A percentile compares a stretch with the other conserved stretches of the same genome.
These are phyloP conservation scores for Fusarium sp. DNA, from an alignment of 2,329 filamentous ascomycete species.

Conservation along the genomic window DNA sequence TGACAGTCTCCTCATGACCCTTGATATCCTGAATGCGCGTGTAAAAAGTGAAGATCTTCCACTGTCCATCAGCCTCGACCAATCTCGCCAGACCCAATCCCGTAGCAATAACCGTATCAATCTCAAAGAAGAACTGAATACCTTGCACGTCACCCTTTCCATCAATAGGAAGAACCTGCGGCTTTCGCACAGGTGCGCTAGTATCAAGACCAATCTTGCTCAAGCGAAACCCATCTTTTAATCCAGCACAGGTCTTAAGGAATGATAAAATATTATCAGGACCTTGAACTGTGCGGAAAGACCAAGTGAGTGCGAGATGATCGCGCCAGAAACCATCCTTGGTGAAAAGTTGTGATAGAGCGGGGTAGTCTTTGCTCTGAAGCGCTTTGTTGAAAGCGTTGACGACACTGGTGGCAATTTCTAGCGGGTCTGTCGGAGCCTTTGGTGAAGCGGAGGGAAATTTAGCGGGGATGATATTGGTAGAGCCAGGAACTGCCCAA, in stretches of 20 bases:
- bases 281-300: slow-evolving; percentile 63
- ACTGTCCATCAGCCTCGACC: slow-evolving; percentile 57
- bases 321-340: slow-evolving; percentile 68
- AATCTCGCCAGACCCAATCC: slow-evolving; percentile 69
- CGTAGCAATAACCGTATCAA: slow-evolving; percentile 64
- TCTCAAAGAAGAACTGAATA: slow-evolving; percentile 66
- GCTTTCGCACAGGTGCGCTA: slow-evolving; percentile 57
- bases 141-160: slow-evolving; percentile 60
- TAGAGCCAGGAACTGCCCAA: slow-evolving; percentile 60
- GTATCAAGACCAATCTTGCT: slow-evolving; percentile 59
- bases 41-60: slow-evolving; percentile 74
- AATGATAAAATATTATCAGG: slow-evolving; percentile 55
- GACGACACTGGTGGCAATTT: slow-evolving; percentile 55
- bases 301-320: slow-evolving; percentile 67
- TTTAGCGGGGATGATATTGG: slow-evolving; percentile 62
- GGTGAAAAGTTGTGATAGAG: slow-evolving; percentile 47
- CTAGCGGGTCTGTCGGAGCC: slow-evolving; percentile 49
- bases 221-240: slow-evolving; percentile 55
- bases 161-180: slow-evolving; percentile 61
- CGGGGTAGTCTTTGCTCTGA: slow-evolving; percentile 49
- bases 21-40: slow-evolving; percentile 67
- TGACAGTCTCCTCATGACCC: slow-evolving; percentile 63
- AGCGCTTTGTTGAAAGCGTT: slow-evolving; percentile 57
- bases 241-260: slow-evolving; percentile 48
- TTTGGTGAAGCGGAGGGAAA: slow-evolving; percentile 52